Evolutionary conservation across 2,329 filamentous ascomycete species (phyloP), one percentile per base, ranked within the genome.

Genomic region (Ceratocystis lukuohia): DNA sequence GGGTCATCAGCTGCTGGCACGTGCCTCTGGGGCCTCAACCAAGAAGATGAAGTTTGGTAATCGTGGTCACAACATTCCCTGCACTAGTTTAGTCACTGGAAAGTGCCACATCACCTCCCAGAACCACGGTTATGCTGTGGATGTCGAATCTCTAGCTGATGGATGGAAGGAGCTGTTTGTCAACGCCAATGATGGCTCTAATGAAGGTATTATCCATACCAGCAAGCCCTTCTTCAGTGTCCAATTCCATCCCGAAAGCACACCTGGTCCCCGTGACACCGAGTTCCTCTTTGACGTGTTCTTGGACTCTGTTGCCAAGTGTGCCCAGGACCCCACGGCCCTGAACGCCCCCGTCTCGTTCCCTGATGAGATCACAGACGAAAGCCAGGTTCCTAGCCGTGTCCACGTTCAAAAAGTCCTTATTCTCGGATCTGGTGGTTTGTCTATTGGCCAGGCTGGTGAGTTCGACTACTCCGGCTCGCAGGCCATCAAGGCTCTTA

Each of bases 41-140:
- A 77, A 83, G 73, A 99, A 99, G 82, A 96, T 99, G 91, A 97
- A 97, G 82, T 99, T 96, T 73, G 94, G 94, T 79, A 99, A 99
- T 80, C 90, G 94, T 73, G 94, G 93, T 56, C 91, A 96, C 81
- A 99, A 99, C 79, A 97, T 99, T 73, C 94, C 94, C 57, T 96
- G 92, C 81, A 97, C 93, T 10, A 96, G 89, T 78, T 84, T 96
- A 83, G 81, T 97, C 70, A 96, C 93, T 57, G 94, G 94, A 71
- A 91, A 91, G 78, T 99, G 94, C 76, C 93, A 99, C 78, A 99
- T 99, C 74, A 99, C 94, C 50, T 97, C 94, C 8, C 94, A 99
- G 77, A 99, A 99, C 77, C 94, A 99, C 76, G 94, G 94, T 75
- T 99, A 87, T 73, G 94, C 92, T 8, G 94, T 99, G 53, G 91